phyloP scores from a whole-genome alignment of 2,329 filamentous ascomycete genomes.

The Arthrobotrys sphaeroides region DNA sequence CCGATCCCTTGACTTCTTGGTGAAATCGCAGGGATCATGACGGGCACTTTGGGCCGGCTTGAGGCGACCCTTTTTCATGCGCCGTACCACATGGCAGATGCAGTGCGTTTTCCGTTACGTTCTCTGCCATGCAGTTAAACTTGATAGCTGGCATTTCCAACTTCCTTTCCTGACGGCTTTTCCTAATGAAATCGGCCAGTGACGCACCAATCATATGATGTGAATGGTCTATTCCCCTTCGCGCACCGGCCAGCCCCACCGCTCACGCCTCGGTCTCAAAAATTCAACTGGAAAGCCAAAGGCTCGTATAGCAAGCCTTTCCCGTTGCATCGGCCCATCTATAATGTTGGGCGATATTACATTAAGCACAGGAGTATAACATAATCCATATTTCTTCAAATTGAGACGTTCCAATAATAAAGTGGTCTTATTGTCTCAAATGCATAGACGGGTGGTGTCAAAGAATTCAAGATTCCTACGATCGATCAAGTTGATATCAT shows the following conservation, averaged over 20 bases:
- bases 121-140: not conserved
- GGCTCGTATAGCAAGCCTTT: not conserved
- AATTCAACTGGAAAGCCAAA: no score
- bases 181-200: not conserved
- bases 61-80: not conserved
- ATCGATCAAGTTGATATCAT: not conserved
- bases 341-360: no score
- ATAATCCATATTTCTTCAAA: not conserved
- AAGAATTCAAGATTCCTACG: not conserved
- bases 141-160: constrained; percentile 18
- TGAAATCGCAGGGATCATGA: constrained; percentile 2
- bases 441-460: not conserved
- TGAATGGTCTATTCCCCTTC: not conserved
- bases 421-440: constrained; percentile 34
- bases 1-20: not conserved
- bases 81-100: constrained; percentile 10
- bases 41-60: not conserved
- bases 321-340: not conserved
- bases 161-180: constrained; percentile 11
- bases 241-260: not conserved
- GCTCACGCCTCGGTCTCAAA: no score
- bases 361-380: no score
- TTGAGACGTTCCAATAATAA: constrained; percentile 29
- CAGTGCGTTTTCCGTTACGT: constrained; percentile 5
- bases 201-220: not conserved